Evolutionary conservation across 2,329 filamentous ascomycete species (phyloP), one percentile per base, ranked within the genome.

Genomic region (Coniochaeta ligniaria): DNA sequence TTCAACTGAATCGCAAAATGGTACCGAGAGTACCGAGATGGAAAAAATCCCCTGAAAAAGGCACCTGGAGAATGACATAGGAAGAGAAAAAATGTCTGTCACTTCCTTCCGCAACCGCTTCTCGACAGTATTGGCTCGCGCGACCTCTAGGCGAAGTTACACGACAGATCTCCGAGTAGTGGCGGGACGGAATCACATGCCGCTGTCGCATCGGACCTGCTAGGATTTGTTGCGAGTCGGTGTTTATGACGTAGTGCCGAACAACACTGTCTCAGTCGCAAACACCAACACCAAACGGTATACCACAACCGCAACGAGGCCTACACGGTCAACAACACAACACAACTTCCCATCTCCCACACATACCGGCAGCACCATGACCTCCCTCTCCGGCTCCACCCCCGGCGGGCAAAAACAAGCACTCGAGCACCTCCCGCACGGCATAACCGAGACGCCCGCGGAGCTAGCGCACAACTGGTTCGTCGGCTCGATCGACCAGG

Each of bases 401-500:
- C 47, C 47, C 22, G 26, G 24, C 47, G 20, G 11, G 43, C 47
- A 12, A 12, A 3, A 17, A 28, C 11, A 31, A 22, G 22, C 20
- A 14, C 8, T 16, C 5, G 47, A 52, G 26, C 14, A 28, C 47
- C 66, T 70, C 6, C 68, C 69, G 36, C 57, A 60, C 55, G 70
- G 66, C 11, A 66, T 70, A 47, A 35, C 59, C 41, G 64, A 70
- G 60, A 72, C 68, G 11, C 56, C 66, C 2, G 66, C 65, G 20
- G 68, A 68, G 59, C 59, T 62, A 54, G 59, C 62, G 43, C 65
- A 76, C 60, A 74, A 84, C 61, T 80, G 68, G 76, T 96, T 91
- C 69, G 88, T 96, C 63, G 92, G 92, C 62, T 91, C 90, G 67
- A 93, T 96, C 71, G 92, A 96, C 71, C 91, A 96, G 70, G 92